Evolutionary conservation across 495 filamentous ascomycete genomes (phyloP).

Genomic region (Haplographium delicatum): DNA sequence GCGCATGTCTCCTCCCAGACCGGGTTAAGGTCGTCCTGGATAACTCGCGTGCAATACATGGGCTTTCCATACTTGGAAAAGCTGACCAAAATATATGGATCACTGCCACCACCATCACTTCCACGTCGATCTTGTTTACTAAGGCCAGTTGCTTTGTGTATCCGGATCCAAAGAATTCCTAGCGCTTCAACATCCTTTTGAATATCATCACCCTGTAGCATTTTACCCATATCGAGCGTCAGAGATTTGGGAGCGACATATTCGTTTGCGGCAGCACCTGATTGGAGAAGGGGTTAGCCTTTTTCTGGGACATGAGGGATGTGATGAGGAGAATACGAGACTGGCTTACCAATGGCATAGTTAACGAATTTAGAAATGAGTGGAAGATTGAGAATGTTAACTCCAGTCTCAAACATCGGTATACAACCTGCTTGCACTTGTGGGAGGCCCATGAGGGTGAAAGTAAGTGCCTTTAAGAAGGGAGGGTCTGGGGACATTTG

Average conservation of each 20-base stretch:
- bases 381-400: conserved; percentile 88
- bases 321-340: neutral
- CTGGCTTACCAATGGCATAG: conserved; percentile 82
- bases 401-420: conserved; percentile 80
- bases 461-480: conserved; percentile 85
- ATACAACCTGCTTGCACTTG: conserved; percentile 88
- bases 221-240: conserved; percentile 84
- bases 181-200: conserved; percentile 81
- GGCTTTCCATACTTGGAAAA: conserved; percentile 89
- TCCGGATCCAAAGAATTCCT: conserved; percentile 85
- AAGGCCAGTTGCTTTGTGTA: conserved; percentile 78
- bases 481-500: conserved; percentile 85
- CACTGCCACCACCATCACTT: conserved; percentile 80
- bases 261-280: conserved; percentile 68
- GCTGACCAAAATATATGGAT: conserved; percentile 77
- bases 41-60: conserved; percentile 95
- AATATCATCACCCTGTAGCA: conserved; percentile 85
- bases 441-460: conserved; percentile 88
- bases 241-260: conserved; percentile 96
- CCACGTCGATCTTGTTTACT: conserved; percentile 89
- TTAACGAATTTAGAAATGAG: conserved; percentile 96
- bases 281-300: neutral
- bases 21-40: conserved; percentile 89
- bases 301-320: neutral
- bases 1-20: conserved; percentile 91